Percentiles rank a stretch among this genome's conserved stretches.
These are phyloP conservation scores for Samsoniella hepiali DNA, from an alignment of 2,329 filamentous ascomycete species.

Conservation along the genomic window DNA sequence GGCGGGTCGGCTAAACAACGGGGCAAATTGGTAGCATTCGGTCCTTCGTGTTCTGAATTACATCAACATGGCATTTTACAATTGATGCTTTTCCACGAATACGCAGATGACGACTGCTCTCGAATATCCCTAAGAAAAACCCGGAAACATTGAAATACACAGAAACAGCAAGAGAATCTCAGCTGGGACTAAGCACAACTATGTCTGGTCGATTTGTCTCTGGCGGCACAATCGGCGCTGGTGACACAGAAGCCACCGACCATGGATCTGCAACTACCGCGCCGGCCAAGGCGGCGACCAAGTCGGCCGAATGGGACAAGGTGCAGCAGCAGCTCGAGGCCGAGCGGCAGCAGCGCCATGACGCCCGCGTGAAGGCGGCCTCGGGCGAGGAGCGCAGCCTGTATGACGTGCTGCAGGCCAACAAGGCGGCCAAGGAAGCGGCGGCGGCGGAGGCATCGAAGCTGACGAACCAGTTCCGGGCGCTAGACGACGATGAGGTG, in stretches of 20 bases:
- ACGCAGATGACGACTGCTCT: background rate
- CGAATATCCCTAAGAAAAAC: background rate
- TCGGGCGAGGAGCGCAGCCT: slow-evolving; percentile 57
- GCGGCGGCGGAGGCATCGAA: slow-evolving; percentile 72
- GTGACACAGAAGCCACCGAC: slow-evolving; percentile 20
- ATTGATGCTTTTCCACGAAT: background rate
- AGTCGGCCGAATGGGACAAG: slow-evolving; percentile 55
- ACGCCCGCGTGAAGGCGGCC: slow-evolving; percentile 43
- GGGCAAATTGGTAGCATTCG: background rate
- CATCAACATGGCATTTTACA: background rate
- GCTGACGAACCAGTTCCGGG: slow-evolving; percentile 72
- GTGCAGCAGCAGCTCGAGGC: slow-evolving; percentile 64
- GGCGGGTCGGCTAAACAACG: slow-evolving; percentile 2
- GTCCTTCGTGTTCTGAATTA: background rate
- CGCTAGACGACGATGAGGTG: slow-evolving; percentile 75
- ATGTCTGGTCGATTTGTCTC: slow-evolving; percentile 58
- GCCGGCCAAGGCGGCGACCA: slow-evolving; percentile 2
- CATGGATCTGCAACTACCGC: background rate
- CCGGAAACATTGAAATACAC: background rate
- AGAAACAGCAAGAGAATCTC: background rate
- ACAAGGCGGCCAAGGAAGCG: slow-evolving; percentile 81
- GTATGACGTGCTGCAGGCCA: slow-evolving; percentile 74
- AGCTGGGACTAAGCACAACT: background rate
- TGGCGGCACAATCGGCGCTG: slow-evolving; percentile 48
- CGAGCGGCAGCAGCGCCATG: slow-evolving; percentile 52